These are phyloP conservation scores for Syzygium jambos DNA, from an alignment of 345 rosid genomes.

Conservation along the genomic window DNA sequence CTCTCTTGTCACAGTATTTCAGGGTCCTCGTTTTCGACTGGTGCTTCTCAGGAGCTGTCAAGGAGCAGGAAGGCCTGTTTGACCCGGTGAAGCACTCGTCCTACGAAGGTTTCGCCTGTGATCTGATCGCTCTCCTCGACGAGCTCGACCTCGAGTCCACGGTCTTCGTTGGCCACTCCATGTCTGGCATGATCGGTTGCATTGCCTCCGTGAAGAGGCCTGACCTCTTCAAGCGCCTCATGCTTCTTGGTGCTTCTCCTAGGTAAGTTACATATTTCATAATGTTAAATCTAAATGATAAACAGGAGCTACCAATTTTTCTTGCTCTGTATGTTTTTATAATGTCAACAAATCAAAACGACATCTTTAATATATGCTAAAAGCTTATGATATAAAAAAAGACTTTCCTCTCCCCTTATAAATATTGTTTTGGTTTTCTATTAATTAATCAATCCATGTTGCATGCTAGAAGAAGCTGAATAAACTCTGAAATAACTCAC, in stretches of 20 bases:
- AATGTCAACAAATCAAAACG: not conserved
- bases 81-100: conserved; percentile 57
- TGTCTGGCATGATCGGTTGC: conserved; percentile 82
- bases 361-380: too few relatives aligned
- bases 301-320: not conserved
- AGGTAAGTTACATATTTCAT: conserved; percentile 26
- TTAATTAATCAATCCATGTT: not conserved
- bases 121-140: conserved; percentile 47
- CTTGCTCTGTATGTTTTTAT: not conserved
- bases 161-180: conserved; percentile 71
- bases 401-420: not conserved
- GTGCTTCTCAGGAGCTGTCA: conserved; percentile 57
- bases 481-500: not conserved
- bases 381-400: not conserved
- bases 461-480: not conserved
- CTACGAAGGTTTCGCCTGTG: conserved; percentile 47
- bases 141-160: conserved; percentile 31
- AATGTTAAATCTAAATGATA: too few relatives aligned
- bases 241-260: conserved; percentile 67
- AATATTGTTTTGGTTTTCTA: too few relatives aligned
- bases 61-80: conserved; percentile 34
- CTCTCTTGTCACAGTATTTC: conserved; percentile 30
- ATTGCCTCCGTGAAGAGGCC: conserved; percentile 71
- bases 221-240: conserved; percentile 44
- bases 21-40: conserved; percentile 62